Conservation (phyloP, 176 grass and related monocot genomes). For the Aegilops speltoides region DNA sequence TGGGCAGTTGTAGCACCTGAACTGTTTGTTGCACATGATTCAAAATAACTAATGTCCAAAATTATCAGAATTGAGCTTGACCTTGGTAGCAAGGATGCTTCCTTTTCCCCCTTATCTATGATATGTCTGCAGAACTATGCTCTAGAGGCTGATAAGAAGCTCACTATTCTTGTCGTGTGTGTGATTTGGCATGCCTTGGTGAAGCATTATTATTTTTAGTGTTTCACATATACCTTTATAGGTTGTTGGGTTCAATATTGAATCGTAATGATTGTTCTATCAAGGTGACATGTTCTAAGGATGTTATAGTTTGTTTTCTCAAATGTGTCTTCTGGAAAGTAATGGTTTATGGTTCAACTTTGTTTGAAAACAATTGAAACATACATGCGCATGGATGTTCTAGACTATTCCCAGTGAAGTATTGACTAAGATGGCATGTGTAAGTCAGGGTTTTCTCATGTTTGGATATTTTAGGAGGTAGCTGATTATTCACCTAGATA, state of each 20-base stretch:
- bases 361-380: background rate
- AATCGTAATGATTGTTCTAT: background rate
- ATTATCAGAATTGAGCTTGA: background rate
- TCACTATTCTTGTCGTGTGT: background rate
- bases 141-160: slow-evolving; percentile 3
- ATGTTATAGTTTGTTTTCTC: background rate
- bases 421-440: background rate
- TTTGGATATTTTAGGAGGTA: background rate
- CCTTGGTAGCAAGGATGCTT: background rate
- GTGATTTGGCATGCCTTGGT: slow-evolving; percentile 18
- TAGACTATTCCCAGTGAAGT: background rate
- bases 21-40: slow-evolving; percentile 7
- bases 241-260: background rate
- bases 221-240: background rate
- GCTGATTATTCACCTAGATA: background rate
- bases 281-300: background rate
- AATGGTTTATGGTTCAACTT: background rate
- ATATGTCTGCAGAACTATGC: background rate
- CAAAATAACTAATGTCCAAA: background rate
- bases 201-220: background rate
- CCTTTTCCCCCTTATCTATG: background rate
- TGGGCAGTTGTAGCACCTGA: background rate
- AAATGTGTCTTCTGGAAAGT: background rate
- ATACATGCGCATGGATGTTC: background rate
- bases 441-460: too few species aligned